Evolutionary conservation across 768 basidiomycete genomes (phyloP).

Genomic region (Tylopilus cervinicoccineus): DNA sequence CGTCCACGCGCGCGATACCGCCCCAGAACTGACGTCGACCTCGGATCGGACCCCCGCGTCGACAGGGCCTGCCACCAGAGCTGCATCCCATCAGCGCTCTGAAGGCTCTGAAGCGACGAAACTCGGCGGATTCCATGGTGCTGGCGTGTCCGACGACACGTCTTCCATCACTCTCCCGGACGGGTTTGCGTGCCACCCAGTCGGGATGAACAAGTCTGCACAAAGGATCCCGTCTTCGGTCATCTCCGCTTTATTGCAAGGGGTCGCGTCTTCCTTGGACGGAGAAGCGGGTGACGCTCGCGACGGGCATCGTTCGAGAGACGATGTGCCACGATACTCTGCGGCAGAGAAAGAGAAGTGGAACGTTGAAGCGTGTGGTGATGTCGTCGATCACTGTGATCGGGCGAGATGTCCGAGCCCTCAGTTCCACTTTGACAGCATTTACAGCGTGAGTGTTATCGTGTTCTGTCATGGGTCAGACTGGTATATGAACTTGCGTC

Average conservation of each 20-base stretch:
- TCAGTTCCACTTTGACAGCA: not conserved
- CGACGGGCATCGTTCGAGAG: not conserved
- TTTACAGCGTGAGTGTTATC: conserved; percentile 6
- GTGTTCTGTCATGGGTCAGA: not conserved
- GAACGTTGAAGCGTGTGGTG: not conserved
- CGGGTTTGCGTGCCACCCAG: conserved; percentile 5
- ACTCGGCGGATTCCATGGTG: not conserved
- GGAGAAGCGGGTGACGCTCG: not conserved
- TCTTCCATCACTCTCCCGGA: conserved; percentile 15
- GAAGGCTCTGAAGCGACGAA: conserved; percentile 5
- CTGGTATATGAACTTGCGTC: not conserved
- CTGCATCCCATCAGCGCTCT: not conserved
- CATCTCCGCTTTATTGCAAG: conserved; percentile 16
- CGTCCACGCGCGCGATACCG: not conserved
- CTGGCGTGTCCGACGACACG: conserved; percentile 4
- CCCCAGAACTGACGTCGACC: not conserved
- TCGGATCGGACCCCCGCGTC: not conserved
- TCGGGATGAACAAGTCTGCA: not conserved
- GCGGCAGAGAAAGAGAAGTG: conserved; percentile 15
- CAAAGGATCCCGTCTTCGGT: conserved; percentile 15
- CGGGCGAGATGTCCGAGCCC: not conserved
- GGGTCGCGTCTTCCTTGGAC: not conserved
- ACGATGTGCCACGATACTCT: conserved; percentile 2
- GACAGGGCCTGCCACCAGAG: conserved; percentile 1
- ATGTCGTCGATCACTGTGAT: not conserved